Evolutionary conservation across 306 rosid genomes (phyloP).

Genomic region (Gleditsia sinensis): DNA sequence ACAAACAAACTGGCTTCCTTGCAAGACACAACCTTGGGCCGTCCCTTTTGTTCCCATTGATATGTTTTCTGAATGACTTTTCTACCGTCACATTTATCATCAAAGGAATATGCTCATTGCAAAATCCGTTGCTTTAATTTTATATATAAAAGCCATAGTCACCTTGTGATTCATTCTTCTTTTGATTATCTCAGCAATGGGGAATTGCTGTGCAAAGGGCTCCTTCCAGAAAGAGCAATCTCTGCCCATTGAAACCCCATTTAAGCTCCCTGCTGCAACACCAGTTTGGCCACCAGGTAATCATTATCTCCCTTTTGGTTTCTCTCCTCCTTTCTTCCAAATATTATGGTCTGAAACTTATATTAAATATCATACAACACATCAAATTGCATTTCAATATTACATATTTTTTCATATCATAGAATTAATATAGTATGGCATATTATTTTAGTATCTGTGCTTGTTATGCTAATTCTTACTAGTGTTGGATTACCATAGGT

Average conservation of each 20-base stretch:
- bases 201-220: constrained; percentile 30
- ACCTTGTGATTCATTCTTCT: not conserved
- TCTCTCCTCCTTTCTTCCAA: not conserved
- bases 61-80: not conserved
- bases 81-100: not conserved
- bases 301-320: not conserved
- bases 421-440: too few species aligned
- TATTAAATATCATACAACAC: too few species aligned
- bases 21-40: constrained; percentile 31
- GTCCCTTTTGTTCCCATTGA: not conserved
- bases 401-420: too few species aligned
- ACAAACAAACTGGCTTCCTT: constrained; percentile 29
- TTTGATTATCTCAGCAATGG: constrained; percentile 24
- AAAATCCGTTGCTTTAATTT: not conserved
- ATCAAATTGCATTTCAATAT: too few species aligned
- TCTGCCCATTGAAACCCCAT: constrained; percentile 48
- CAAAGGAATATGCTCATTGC: constrained; percentile 31
- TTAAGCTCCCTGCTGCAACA: constrained; percentile 53
- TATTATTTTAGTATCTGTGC: not conserved
- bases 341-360: too few species aligned
- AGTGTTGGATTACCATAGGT: not conserved
- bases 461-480: not conserved
- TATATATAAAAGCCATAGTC: not conserved
- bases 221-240: constrained; percentile 21
- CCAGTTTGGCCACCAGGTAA: constrained; percentile 43